Evolutionary conservation across 805 yeast genomes (phyloP), one percentile per base, ranked within the genome.

Genomic region (Starmerella powellii): DNA sequence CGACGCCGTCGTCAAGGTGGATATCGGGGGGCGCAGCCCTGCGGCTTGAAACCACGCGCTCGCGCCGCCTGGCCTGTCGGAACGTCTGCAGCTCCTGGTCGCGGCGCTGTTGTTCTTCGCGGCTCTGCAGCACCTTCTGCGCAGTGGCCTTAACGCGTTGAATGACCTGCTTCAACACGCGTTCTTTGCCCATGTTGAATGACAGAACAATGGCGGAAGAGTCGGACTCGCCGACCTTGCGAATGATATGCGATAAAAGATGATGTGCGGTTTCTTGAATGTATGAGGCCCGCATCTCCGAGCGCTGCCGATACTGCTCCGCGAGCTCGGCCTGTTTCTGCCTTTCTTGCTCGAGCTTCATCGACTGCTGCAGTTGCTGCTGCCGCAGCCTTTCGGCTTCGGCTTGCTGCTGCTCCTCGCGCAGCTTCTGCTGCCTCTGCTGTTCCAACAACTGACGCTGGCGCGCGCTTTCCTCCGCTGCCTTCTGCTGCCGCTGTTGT

Each of bases 81-180:
- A 41, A 41, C 33, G 20, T 13, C 26, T 32, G n/a, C 20, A 41
- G 40, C 32, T 41, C 45, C 17, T 31, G 30, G 5, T 31, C 19
- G 13, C 38, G 39, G 21, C 5, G 18, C 16, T 36, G 40, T 11
- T 19, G 28, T 12, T 32, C 36, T 3, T 11, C 18, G 20, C 28
- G 21, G 12, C 17, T 31, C 2, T 2, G 8, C 4, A 33, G 29
- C 8, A 42, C 21, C 4, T 16, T 10, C 3, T 19, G 21, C n/a
- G 34, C 35, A 2, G 28, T 23, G 1, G 6, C 20, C 23, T 29
- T 42, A 20, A 38, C 20, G 6, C 3, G 11, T 3, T 19, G 27
- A 3, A 34, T 17, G 4, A 24, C 31, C 6, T 24, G 6, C 16
- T 8, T 19, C 18, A 16, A 10, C 2, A 23, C 21, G 19, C 38